phyloP scores from a whole-genome alignment of 192 early-diverging fungal genomes.

The Backusella luteola region DNA sequence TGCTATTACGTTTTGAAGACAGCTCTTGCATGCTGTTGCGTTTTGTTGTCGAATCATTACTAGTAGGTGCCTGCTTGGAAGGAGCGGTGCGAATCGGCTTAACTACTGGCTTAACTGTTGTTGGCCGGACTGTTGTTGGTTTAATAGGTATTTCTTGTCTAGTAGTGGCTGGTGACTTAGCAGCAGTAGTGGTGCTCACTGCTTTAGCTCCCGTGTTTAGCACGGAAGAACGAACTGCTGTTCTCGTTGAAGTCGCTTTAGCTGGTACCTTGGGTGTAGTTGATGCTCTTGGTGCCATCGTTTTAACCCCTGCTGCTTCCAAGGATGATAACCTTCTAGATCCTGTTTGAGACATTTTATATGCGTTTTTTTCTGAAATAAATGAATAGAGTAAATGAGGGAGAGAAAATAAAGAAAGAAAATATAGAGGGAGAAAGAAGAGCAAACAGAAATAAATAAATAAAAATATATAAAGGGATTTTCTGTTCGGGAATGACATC shows the following conservation, averaged over 20 bases:
- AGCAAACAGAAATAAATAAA: not conserved
- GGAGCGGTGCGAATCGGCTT: not conserved
- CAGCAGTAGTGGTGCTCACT: not conserved
- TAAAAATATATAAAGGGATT: not conserved
- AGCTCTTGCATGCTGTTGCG: not conserved
- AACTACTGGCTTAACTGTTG: not conserved
- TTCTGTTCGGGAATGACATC: not conserved
- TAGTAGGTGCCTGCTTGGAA: not conserved
- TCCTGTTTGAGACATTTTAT: not conserved
- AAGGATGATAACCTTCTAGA: not conserved
- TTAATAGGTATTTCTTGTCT: not conserved
- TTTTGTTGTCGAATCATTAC: not conserved
- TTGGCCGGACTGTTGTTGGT: not conserved
- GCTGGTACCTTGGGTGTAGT: not conserved
- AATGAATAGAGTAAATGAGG: not conserved
- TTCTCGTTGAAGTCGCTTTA: not conserved
- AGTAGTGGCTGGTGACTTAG: not conserved
- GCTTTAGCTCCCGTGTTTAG: not conserved
- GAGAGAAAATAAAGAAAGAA: not conserved
- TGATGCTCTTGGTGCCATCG: not conserved
- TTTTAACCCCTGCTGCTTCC: slow-evolving; percentile 6
- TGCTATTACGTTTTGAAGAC: not conserved
- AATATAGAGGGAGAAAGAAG: not conserved
- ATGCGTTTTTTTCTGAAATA: not conserved
- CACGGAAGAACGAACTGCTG: not conserved